Conservation (phyloP, 2,329 filamentous ascomycete species). For the Botrytis elliptica region DNA sequence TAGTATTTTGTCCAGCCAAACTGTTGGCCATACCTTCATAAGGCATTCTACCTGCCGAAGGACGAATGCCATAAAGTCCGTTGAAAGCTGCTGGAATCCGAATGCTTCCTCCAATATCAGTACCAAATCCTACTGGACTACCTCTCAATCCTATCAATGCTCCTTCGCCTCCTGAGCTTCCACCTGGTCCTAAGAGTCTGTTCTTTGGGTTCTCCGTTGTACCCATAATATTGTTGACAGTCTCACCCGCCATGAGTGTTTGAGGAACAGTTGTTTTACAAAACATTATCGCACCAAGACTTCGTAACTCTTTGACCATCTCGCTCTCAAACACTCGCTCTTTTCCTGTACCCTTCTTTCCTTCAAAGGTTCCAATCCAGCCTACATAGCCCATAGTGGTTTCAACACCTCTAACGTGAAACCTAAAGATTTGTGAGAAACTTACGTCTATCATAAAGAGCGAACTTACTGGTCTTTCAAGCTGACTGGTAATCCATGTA, state of each 20-base stretch:
- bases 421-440: constrained; percentile 22
- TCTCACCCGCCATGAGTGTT: constrained; percentile 45
- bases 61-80: constrained; percentile 43
- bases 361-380: constrained; percentile 62
- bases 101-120: constrained; percentile 38
- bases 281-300: constrained; percentile 44
- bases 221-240: constrained; percentile 45
- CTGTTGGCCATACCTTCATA: constrained; percentile 61
- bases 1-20: constrained; percentile 58
- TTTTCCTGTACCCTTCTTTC: constrained; percentile 49
- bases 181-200: constrained; percentile 34
- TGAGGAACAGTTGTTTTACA: constrained; percentile 45
- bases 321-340: constrained; percentile 53
- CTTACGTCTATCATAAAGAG: too few species aligned
- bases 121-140: constrained; percentile 38
- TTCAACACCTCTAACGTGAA: constrained; percentile 38
- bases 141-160: constrained; percentile 39
- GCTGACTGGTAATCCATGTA: constrained; percentile 45
- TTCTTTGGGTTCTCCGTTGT: constrained; percentile 41
- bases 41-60: constrained; percentile 41
- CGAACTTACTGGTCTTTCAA: constrained; percentile 40
- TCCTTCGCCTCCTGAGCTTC: constrained; percentile 39
- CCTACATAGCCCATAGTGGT: constrained; percentile 60
- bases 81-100: constrained; percentile 43
- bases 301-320: constrained; percentile 43